These are phyloP conservation scores for Clarireedia homoeocarpa DNA, from an alignment of 2,329 filamentous ascomycete genomes.

Conservation along the genomic window DNA sequence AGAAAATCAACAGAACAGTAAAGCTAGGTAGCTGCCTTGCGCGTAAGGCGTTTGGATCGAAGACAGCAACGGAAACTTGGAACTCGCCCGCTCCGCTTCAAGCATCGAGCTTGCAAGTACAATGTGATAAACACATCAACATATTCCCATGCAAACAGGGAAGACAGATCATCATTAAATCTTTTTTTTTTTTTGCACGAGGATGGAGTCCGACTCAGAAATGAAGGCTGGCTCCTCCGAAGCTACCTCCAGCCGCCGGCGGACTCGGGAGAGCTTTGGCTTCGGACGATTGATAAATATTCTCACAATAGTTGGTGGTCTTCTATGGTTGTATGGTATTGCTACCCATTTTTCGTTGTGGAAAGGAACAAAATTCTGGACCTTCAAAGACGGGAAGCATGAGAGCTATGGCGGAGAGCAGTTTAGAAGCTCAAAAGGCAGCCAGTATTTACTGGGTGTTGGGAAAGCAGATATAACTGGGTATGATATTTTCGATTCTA, in stretches of 20 bases:
- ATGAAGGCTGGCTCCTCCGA: conserved; percentile 4
- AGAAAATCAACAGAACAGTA: neutral
- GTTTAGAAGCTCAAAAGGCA: conserved; percentile 13
- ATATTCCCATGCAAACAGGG: neutral
- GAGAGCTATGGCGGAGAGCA: conserved; percentile 1
- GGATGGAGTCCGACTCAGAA: neutral
- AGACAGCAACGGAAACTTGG: neutral
- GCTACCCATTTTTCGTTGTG: neutral
- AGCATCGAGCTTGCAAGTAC: neutral
- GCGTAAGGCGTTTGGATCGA: conserved; percentile 1
- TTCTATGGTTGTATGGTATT: neutral
- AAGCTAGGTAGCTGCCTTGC: conserved; percentile 1
- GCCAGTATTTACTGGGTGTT: conserved; percentile 54
- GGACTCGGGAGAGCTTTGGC: neutral
- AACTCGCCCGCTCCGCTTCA: neutral
- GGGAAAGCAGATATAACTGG: conserved; percentile 69
- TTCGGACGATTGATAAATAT: neutral
- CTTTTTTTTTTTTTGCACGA: neutral
- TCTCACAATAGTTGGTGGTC: neutral
- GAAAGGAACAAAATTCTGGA: conserved; percentile 5
- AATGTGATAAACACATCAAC: neutral
- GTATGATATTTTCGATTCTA: conserved; percentile 32
- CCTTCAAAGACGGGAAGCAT: conserved; percentile 1
- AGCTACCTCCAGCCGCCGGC: neutral
- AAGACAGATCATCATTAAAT: neutral